Evolutionary conservation across 192 early-diverging fungal genomes (phyloP), one percentile per base, ranked within the genome.

Genomic region (Coemansia sp.): DNA sequence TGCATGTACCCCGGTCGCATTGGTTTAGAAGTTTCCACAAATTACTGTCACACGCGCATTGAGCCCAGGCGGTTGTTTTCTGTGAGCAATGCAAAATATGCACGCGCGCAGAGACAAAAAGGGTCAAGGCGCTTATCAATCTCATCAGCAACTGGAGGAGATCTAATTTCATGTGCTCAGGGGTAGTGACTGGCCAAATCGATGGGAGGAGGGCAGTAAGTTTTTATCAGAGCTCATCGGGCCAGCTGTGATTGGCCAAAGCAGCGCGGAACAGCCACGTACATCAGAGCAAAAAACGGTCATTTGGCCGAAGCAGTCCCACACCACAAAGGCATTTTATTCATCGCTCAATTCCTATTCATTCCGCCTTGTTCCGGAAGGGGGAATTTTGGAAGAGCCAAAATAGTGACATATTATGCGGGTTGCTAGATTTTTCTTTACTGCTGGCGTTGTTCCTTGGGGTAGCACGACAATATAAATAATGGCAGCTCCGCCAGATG

Each of bases 181-280:
- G n/a, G 54, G 2, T 56, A 56, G 16, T 53, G 29, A 31, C 29
- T 31, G 29, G 29, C 19, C 2, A 7, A 38, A 57, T 57, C 55
- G 55, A 57, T 57, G 55, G 51, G 51, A 22, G 27, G 31, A 31
- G 29, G 23, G 23, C 27, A 38, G 16, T 8, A 4, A n/a, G 3
- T 11, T 43, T 43, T 39, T 58, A 58, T 58, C 57, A 43, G 57
- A 21, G 39, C 39, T 22, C 29, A 58, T 58, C 57, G 25, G 57
- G 37, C 1, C 12, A n/a, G 38, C 57, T 17, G 37, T 58, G 57
- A 43, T 58, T 58, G 57, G 57, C 57, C 35, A 31, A 31, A 23
- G 22, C 39, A 43, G 39, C 35, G 22, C 7, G 6, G 29, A 57
- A 19, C 31, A 57, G 55, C 55, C 55, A 57, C 55, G 37, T 31